Evolutionary conservation across 176 grass and related monocot genomes (phyloP).

Genomic region (Dactylis glomerata): DNA sequence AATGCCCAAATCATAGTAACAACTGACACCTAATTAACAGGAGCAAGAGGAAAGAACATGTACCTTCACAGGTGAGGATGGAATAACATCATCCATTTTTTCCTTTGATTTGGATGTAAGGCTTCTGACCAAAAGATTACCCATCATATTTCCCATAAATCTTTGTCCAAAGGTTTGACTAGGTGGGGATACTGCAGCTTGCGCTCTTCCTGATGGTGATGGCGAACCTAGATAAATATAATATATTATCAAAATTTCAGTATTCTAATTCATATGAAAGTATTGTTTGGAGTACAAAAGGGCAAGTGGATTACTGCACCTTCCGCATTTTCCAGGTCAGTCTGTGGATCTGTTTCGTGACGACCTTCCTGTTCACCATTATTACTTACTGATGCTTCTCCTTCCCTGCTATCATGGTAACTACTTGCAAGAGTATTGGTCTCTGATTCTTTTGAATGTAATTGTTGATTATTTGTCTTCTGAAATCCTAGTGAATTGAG

Average conservation of each 20-base stretch:
- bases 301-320: slow-evolving; percentile 41
- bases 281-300: slow-evolving; percentile 9
- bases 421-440: slow-evolving; percentile 27
- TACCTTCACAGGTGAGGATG: slow-evolving; percentile 69
- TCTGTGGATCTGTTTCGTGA: slow-evolving; percentile 53
- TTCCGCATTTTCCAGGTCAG: slow-evolving; percentile 64
- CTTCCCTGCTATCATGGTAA: slow-evolving; percentile 45
- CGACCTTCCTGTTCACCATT: slow-evolving; percentile 46
- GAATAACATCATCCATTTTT: slow-evolving; percentile 44
- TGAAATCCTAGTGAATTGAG: slow-evolving; percentile 96
- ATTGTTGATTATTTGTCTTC: slow-evolving; percentile 60
- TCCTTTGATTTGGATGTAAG: slow-evolving; percentile 85
- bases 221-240: slow-evolving; percentile 53
- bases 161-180: slow-evolving; percentile 92
- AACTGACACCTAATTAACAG: not conserved
- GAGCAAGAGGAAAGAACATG: slow-evolving; percentile 17
- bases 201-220: slow-evolving; percentile 72
- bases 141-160: slow-evolving; percentile 93
- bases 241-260: slow-evolving; percentile 14
- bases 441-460: slow-evolving; percentile 47
- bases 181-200: slow-evolving; percentile 49
- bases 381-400: slow-evolving; percentile 39
- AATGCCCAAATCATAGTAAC: slow-evolving; percentile 22
- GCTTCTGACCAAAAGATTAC: slow-evolving; percentile 85
- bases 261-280: slow-evolving; percentile 17